Base-by-base conservation (phyloP, 257 asterid species). In the Capsicum pubescens region DNA sequence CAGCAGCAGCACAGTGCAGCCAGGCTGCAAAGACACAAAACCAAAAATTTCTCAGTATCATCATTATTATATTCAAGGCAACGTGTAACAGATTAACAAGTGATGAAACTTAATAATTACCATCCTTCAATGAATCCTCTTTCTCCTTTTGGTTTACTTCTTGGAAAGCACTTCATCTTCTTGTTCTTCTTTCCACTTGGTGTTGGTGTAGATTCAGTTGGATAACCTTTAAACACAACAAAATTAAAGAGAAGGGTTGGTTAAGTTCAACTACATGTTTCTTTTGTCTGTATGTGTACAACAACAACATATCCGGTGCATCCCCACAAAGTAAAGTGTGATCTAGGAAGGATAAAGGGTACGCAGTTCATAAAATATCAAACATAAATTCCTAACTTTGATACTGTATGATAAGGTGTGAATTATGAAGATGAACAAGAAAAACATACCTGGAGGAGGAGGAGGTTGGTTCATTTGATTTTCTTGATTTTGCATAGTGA, bases 1-100 rank as follows among this genome's bases (percentile, higher is more conserved):
- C 96, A 93, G 92, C 97, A 93, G 93, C 96, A 93, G 69, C 94
- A 93, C 4, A 93, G 81, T 6, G 93, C 95, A 82, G 88, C 88
- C 66, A 93, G 88, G 91, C 97, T 93, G 91, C 90, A 90, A 76
- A 76, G 8, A 26, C 32, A 2, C 19, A 76, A 76, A 52, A 14
- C 3, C 48, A 76, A 54, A 12, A 21, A 26, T 1, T 32, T 64
- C 44, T 64, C 36, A 2, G 9, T 26, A 26, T 6, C 17, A 26
- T 26, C 32, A 26, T 26, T 26, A 26, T 26, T 26, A 1, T 26
- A 26, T 26, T 26, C 32, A 26, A 26, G 32, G 32, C 32, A 26
- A 26, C 32, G 32, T 26, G 32, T 26, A 26, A 1, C 32, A 26
- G 32, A 26, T 26, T 26, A 26, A 81, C 11, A 81, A 42, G 46